Conservation (phyloP, 805 yeast species). For the Ogataea nitratoaversa region DNA sequence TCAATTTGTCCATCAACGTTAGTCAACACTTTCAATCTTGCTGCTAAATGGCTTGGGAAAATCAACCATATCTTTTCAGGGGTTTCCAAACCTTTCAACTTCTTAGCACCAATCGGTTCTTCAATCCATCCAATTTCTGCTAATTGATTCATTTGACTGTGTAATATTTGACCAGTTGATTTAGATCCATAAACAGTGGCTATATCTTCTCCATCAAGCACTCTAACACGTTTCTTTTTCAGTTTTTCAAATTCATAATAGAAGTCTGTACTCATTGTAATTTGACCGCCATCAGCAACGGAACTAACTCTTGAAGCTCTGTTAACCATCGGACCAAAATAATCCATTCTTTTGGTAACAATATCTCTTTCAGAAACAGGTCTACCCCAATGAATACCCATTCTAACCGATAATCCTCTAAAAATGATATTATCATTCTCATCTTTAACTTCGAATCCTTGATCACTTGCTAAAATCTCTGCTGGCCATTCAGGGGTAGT, state of each 20-base stretch:
- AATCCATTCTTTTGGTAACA: slow-evolving; percentile 96
- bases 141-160: slow-evolving; percentile 59
- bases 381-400: slow-evolving; percentile 98
- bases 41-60: slow-evolving; percentile 61
- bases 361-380: slow-evolving; percentile 96
- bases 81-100: slow-evolving; percentile 89
- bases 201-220: slow-evolving; percentile 28
- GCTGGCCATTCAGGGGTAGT: slow-evolving; percentile 90
- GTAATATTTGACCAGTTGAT: slow-evolving; percentile 39
- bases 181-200: slow-evolving; percentile 42
- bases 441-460: slow-evolving; percentile 78
- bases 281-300: slow-evolving; percentile 98
- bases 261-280: slow-evolving; percentile 80
- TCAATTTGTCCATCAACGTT: slow-evolving; percentile 31
- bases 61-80: slow-evolving; percentile 81
- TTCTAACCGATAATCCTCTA: slow-evolving; percentile 89
- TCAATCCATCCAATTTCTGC: slow-evolving; percentile 66
- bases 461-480: slow-evolving; percentile 79
- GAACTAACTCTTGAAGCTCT: slow-evolving; percentile 90
- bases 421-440: slow-evolving; percentile 54
- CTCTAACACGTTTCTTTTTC: slow-evolving; percentile 41
- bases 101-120: slow-evolving; percentile 75
- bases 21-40: slow-evolving; percentile 48
- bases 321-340: slow-evolving; percentile 98
- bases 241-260: slow-evolving; percentile 64